Percentiles rank a stretch among this genome's conserved stretches.
Conservation (phyloP, 441 rosid species). For the Rhodomyrtus psidioides region DNA sequence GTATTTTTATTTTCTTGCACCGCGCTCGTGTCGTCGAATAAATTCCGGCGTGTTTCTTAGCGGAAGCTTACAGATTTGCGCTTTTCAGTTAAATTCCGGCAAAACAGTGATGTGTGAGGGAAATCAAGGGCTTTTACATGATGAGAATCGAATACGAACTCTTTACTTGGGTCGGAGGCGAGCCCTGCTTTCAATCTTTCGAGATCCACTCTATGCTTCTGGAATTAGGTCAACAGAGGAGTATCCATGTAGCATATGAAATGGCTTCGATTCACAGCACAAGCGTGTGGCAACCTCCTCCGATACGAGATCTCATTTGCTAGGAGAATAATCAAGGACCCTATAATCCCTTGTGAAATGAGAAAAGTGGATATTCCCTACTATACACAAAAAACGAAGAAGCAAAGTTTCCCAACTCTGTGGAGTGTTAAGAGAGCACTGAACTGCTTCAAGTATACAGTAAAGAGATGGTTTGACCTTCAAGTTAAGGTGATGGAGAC, state of each 20-base stretch:
- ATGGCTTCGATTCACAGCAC: not conserved
- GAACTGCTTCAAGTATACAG: not conserved
- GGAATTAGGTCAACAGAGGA: not conserved
- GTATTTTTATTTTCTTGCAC: no score
- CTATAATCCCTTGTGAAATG: no score
- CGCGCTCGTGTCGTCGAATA: no score
- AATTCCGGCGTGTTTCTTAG: no score
- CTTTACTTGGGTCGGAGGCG: not conserved
- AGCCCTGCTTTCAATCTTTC: not conserved
- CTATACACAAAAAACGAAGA: not conserved
- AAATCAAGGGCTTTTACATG: not conserved
- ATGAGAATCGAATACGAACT: not conserved
- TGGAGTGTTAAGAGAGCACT: not conserved
- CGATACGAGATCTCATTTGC: not conserved
- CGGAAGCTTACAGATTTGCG: no score
- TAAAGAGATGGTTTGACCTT: not conserved
- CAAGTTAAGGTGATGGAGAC: not conserved
- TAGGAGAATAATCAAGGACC: not conserved
- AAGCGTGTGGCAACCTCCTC: not conserved
- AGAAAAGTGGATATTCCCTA: no score
- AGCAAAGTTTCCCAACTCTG: not conserved
- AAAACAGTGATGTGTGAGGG: no score
- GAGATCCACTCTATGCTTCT: not conserved
- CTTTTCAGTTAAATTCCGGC: no score
- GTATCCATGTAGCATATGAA: not conserved